Base-by-base conservation (phyloP, 768 basidiomycete genomes). In the Tylopilus sp. region DNA sequence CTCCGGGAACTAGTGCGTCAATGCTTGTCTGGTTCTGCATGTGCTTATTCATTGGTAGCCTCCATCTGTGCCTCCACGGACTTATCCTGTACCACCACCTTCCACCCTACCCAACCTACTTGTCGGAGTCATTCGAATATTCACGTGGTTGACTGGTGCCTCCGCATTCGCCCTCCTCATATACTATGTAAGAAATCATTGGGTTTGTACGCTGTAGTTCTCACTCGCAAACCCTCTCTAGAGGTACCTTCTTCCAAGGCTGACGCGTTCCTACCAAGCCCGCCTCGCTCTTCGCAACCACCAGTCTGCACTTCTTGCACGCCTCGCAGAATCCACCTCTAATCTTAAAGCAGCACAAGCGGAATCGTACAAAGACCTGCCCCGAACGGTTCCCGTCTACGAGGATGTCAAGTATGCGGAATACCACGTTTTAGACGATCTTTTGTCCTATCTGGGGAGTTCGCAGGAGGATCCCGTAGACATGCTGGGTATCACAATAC, bases 181-280 rank as follows among this genome's bases (percentile, higher is more conserved):
- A 42, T 90, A 88, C 70, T 81, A 87, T 58, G 88, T 89, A 61
- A 55, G 85, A 40, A 33, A 22, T 24, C 7, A 14, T 30, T 41
- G n/a, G 28, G 31, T 14, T 22, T 22, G 24, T 5, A 4, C 26
- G n/a, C 16, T 25, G 10, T 21, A 50, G 11, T 45, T 30, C 25
- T 54, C 21, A 29, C 57, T 63, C 50, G 62, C 36, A 48, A 47
- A n/a, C 28, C 19, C 3, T n/a, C 21, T 44, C 4, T 54, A 91
- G 89, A 80, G 82, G 31, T 82, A 84, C 60, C 72, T 92, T 22
- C 78, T 89, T 24, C 89, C 89, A 5, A 81, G 81, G 29, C 77
- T 92, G 12, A 66, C 78, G 2, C 77, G 73, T 44, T 82, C 85
- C 2, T 76, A 76, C 25, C 65, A 79, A 26, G 87, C 89, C 10